Evolutionary conservation across 257 asterid species (phyloP).

Genomic region (Solanum corneliomulleri): DNA sequence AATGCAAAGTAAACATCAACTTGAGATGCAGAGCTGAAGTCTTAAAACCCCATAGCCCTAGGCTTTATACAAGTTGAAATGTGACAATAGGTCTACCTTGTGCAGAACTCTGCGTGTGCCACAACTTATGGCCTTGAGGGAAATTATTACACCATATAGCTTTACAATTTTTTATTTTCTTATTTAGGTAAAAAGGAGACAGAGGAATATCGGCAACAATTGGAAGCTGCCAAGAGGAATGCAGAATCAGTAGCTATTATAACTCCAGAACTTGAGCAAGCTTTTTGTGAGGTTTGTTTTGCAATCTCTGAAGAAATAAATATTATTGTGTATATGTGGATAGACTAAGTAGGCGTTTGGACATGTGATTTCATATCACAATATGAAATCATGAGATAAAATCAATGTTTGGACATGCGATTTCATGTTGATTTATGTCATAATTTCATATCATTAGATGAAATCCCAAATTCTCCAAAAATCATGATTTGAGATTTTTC

Average conservation of each 20-base stretch:
- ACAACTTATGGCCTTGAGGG: neutral
- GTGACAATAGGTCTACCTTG: neutral
- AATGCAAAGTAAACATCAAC: neutral
- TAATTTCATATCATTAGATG: neutral
- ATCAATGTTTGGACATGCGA: neutral
- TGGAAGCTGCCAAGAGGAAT: slow-evolving; percentile 42
- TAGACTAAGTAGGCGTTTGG: neutral
- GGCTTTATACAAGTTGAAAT: neutral
- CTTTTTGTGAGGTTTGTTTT: slow-evolving; percentile 63
- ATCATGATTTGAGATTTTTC: too few relatives aligned
- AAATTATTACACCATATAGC: neutral
- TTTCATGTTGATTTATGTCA: neutral
- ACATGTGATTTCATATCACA: neutral
- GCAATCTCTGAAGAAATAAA: neutral
- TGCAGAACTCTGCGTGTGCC: neutral
- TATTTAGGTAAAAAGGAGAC: slow-evolving; percentile 39
- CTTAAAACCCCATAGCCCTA: neutral
- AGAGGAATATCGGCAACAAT: slow-evolving; percentile 28
- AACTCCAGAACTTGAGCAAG: slow-evolving; percentile 56
- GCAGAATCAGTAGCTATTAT: slow-evolving; percentile 67
- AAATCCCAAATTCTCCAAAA: neutral
- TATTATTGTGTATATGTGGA: neutral
- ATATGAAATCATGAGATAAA: neutral
- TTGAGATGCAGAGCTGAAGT: neutral
- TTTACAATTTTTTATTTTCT: neutral